A percentile compares a stretch with the other conserved stretches of the same genome.
Conservation (phyloP, 2,329 filamentous ascomycete genomes). For the Cladosporium sp. region DNA sequence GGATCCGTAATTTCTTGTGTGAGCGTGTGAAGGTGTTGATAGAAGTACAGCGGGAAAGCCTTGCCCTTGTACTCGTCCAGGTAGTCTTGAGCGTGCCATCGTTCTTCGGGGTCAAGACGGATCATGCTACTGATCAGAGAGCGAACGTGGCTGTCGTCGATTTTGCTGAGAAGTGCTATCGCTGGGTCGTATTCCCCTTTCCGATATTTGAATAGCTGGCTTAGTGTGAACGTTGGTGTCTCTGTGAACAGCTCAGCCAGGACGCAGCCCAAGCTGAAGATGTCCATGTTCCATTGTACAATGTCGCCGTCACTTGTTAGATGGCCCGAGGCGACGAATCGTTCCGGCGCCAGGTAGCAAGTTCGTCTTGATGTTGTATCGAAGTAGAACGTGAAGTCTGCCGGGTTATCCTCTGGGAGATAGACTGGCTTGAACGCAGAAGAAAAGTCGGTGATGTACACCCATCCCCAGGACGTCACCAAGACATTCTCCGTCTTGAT, state of each 20-base stretch:
- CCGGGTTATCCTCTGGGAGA: slow-evolving; percentile 92
- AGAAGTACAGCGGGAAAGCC: slow-evolving; percentile 94
- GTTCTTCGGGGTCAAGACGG: slow-evolving; percentile 81
- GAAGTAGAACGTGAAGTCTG: slow-evolving; percentile 96
- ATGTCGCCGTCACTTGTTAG: slow-evolving; percentile 47
- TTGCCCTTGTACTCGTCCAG: slow-evolving; percentile 87
- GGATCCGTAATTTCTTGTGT: slow-evolving; percentile 95
- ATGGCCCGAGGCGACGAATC: slow-evolving; percentile 67
- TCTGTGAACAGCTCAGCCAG: slow-evolving; percentile 96
- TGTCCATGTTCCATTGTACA: slow-evolving; percentile 84
- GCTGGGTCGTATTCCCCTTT: slow-evolving; percentile 87
- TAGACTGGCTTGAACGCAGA: slow-evolving; percentile 91
- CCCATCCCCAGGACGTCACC: slow-evolving; percentile 98
- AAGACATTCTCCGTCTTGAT: slow-evolving; percentile 98
- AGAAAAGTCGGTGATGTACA: slow-evolving; percentile 96
- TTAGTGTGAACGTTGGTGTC: slow-evolving; percentile 93
- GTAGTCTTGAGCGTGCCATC: slow-evolving; percentile 91
- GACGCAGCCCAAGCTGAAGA: slow-evolving; percentile 94
- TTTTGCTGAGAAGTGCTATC: slow-evolving; percentile 73
- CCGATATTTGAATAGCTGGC: slow-evolving; percentile 90
- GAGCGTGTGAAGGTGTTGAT: slow-evolving; percentile 94
- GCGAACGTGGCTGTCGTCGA: slow-evolving; percentile 79
- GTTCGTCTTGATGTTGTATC: slow-evolving; percentile 87
- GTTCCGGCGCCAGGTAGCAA: slow-evolving; percentile 91
- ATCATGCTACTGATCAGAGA: slow-evolving; percentile 96